Evolutionary conservation across 768 basidiomycete genomes (phyloP).

Genomic region (Amanita inopinata): DNA sequence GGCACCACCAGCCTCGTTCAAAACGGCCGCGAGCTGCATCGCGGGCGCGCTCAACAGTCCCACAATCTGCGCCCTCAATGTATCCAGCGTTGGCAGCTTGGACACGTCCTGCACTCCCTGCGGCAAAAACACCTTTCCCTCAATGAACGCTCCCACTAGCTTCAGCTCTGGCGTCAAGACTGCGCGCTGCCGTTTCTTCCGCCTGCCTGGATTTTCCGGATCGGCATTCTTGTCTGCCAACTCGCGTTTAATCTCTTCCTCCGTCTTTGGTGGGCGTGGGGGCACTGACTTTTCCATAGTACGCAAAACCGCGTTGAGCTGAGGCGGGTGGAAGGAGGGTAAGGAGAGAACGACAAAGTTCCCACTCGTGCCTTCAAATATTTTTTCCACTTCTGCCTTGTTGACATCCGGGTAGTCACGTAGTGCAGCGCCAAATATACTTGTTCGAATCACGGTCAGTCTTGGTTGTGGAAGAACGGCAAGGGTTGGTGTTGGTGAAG

Average conservation of each 20-base stretch:
- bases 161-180: constrained; percentile 53
- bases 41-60: constrained; percentile 74
- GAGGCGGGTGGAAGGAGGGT: constrained; percentile 62
- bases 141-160: constrained; percentile 73
- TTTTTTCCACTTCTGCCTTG: constrained; percentile 33
- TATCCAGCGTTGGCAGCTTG: constrained; percentile 69
- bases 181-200: constrained; percentile 50
- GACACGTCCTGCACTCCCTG: constrained; percentile 52
- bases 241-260: constrained; percentile 39
- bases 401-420: constrained; percentile 50
- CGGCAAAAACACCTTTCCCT: constrained; percentile 59
- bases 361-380: constrained; percentile 50
- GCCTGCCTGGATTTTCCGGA: constrained; percentile 59
- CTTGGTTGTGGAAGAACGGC: constrained; percentile 30
- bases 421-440: constrained; percentile 71
- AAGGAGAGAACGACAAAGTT: constrained; percentile 57
- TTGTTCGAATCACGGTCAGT: constrained; percentile 65
- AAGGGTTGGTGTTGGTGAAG: constrained; percentile 21
- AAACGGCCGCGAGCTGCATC: constrained; percentile 59
- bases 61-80: constrained; percentile 73
- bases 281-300: constrained; percentile 61
- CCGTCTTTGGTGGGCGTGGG: constrained; percentile 40
- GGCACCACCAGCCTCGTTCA: constrained; percentile 65
- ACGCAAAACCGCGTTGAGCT: constrained; percentile 56
- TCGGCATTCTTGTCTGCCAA: constrained; percentile 50